phyloP scores from a whole-genome alignment of 164 flowering plant genomes.

The Macadamia tetraphylla region DNA sequence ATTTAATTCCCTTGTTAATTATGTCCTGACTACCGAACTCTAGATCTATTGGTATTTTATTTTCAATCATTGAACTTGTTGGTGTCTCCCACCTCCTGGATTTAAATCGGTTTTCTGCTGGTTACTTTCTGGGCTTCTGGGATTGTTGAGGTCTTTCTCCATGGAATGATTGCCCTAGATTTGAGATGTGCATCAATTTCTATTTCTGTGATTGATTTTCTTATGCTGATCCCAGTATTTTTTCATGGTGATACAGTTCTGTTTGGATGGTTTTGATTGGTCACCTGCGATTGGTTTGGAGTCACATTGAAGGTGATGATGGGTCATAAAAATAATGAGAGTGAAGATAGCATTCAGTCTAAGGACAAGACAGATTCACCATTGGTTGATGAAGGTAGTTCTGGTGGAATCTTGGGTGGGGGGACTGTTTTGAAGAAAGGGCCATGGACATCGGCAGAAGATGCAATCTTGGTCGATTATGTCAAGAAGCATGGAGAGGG shows the following conservation, averaged over 20 bases:
- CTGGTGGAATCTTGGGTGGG: conserved; percentile 32
- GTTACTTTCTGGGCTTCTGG: too few species aligned
- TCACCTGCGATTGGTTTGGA: conserved; percentile 13
- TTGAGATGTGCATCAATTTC: not conserved
- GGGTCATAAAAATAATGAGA: conserved; percentile 44
- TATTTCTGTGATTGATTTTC: not conserved
- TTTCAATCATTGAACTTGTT: too few species aligned
- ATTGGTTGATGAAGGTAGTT: conserved; percentile 37
- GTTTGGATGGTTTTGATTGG: conserved; percentile 22
- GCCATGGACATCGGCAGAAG: conserved; percentile 87
- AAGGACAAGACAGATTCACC: conserved; percentile 43
- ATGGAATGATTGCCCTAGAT: too few species aligned
- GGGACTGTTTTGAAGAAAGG: conserved; percentile 66
- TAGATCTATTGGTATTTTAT: too few species aligned
- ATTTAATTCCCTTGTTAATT: too few species aligned
- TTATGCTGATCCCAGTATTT: not conserved
- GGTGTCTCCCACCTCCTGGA: too few species aligned
- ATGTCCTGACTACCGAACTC: too few species aligned
- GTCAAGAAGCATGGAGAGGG: conserved; percentile 86
- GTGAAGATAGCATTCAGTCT: conserved; percentile 39
- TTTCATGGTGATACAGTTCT: conserved; percentile 12
- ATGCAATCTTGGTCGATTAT: conserved; percentile 74
- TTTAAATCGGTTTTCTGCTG: too few species aligned
- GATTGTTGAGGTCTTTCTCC: too few species aligned
- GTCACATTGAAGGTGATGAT: conserved; percentile 26